A percentile compares a stretch with the other conserved stretches of the same genome.
Evolutionary conservation across 495 filamentous ascomycete species (phyloP).

Genomic region (Aspergillus taichungensis): DNA sequence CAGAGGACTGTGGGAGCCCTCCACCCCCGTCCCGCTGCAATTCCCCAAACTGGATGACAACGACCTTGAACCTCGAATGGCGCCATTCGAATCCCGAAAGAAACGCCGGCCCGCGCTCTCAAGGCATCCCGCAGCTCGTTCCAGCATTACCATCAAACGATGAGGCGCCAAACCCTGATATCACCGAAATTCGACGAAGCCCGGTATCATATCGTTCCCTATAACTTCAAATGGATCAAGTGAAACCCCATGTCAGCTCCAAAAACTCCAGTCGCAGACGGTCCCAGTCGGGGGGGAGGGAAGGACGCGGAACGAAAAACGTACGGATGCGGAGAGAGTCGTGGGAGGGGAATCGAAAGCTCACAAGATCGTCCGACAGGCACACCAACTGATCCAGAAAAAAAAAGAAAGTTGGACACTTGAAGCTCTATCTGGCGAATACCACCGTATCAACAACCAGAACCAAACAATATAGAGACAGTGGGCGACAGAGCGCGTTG

Average conservation of each 20-base stretch:
- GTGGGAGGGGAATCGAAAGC: too few relatives aligned
- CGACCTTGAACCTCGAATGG: slow-evolving; percentile 47
- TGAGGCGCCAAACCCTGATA: slow-evolving; percentile 28
- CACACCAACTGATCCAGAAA: too few relatives aligned
- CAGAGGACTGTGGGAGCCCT: slow-evolving; percentile 43
- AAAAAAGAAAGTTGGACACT: too few relatives aligned
- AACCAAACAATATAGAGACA: background rate
- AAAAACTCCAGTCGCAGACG: too few relatives aligned
- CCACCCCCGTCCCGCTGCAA: slow-evolving; percentile 49
- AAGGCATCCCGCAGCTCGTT: slow-evolving; percentile 70
- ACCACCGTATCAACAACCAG: background rate
- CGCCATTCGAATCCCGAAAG: slow-evolving; percentile 46
- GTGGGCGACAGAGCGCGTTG: background rate
- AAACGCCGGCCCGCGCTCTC: slow-evolving; percentile 66
- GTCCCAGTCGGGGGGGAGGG: too few relatives aligned
- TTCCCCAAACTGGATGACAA: slow-evolving; percentile 61
- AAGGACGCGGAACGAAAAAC: too few relatives aligned
- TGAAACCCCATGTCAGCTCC: too few relatives aligned
- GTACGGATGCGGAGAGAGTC: too few relatives aligned
- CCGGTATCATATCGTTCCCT: slow-evolving; percentile 22
- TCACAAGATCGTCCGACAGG: too few relatives aligned
- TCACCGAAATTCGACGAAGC: slow-evolving; percentile 16
- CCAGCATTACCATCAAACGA: slow-evolving; percentile 64
- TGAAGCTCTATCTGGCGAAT: too few relatives aligned
- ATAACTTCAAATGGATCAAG: background rate